These are phyloP conservation scores for Colletotrichum phormii DNA, from an alignment of 2,329 filamentous ascomycete genomes.

Conservation along the genomic window DNA sequence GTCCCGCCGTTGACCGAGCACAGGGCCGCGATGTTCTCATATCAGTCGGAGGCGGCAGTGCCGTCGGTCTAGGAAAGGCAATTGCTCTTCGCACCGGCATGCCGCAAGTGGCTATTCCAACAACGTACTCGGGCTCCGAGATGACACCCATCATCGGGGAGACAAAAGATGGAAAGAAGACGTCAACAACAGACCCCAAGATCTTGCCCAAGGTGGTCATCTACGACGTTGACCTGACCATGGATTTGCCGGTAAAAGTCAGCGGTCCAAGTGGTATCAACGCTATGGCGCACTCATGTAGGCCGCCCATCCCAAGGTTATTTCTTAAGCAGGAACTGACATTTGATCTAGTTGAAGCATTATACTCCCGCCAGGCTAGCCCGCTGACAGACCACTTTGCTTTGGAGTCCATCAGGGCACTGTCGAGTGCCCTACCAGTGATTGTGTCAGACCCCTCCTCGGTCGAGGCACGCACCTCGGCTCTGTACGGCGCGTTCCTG, in stretches of 20 bases:
- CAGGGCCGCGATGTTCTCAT: constrained; percentile 65
- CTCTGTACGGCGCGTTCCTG: constrained; percentile 35
- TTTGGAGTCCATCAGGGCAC: constrained; percentile 34
- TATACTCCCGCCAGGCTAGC: constrained; percentile 32
- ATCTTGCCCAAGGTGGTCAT: constrained; percentile 35
- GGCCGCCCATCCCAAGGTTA: background rate
- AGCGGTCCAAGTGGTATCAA: constrained; percentile 34
- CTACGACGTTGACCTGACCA: constrained; percentile 33
- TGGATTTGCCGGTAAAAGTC: constrained; percentile 33
- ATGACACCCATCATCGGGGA: constrained; percentile 59
- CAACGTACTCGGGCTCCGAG: constrained; percentile 70
- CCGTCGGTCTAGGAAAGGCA: constrained; percentile 68
- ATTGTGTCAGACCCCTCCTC: constrained; percentile 60
- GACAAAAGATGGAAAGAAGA: constrained; percentile 37
- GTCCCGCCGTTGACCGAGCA: constrained; percentile 44
- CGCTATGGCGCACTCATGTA: constrained; percentile 35
- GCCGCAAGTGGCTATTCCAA: constrained; percentile 70
- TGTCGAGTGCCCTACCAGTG: constrained; percentile 57
- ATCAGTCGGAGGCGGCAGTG: constrained; percentile 72
- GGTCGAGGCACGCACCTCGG: constrained; percentile 53
- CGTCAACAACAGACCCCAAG: constrained; percentile 27
- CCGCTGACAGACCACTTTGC: constrained; percentile 30
- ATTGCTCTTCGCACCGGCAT: constrained; percentile 64
- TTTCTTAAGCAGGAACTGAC: background rate
- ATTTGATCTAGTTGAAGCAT: constrained; percentile 23